Percentiles rank a stretch among this genome's conserved stretches.
Conservation (phyloP, 768 basidiomycete genomes). For the Lactifluus hygrophoroides region DNA sequence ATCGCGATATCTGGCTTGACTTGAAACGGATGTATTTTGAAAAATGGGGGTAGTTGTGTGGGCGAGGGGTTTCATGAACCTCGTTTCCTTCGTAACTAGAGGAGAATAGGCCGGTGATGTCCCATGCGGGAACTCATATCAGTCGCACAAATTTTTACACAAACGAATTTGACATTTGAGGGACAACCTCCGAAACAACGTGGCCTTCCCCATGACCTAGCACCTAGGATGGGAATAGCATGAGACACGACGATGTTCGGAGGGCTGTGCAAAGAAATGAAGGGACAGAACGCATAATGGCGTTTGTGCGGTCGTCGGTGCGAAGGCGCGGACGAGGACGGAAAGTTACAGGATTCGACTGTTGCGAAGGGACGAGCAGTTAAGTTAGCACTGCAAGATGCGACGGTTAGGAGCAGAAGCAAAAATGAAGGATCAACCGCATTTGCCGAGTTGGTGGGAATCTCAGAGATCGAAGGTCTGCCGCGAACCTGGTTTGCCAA, state of each 20-base stretch:
- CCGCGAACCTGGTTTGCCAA: too few relatives aligned
- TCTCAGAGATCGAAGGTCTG: background rate
- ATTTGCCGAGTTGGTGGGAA: conserved; percentile 6
- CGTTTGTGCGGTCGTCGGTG: conserved; percentile 7
- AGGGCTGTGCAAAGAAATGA: background rate
- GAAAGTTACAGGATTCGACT: background rate
- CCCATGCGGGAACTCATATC: conserved; percentile 4
- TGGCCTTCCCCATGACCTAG: conserved; percentile 5
- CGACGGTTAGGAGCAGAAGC: background rate
- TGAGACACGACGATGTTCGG: conserved; percentile 14
- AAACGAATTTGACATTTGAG: conserved; percentile 15
- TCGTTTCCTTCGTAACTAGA: conserved; percentile 14
- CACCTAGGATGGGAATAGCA: background rate
- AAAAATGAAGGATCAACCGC: background rate
- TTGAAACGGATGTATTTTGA: conserved; percentile 3
- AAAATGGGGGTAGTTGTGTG: conserved; percentile 1
- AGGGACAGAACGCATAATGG: background rate
- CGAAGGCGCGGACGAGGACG: conserved; percentile 8
- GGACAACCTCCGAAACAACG: conserved; percentile 14
- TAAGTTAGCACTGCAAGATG: conserved; percentile 10
- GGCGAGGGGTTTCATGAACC: background rate
- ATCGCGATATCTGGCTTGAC: conserved; percentile 6
- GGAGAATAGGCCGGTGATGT: conserved; percentile 4
- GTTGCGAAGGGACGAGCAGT: conserved; percentile 11
- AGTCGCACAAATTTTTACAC: conserved; percentile 12